Conservation (phyloP, 352 stramenopile species). For the Blastocystis sp. region DNA sequence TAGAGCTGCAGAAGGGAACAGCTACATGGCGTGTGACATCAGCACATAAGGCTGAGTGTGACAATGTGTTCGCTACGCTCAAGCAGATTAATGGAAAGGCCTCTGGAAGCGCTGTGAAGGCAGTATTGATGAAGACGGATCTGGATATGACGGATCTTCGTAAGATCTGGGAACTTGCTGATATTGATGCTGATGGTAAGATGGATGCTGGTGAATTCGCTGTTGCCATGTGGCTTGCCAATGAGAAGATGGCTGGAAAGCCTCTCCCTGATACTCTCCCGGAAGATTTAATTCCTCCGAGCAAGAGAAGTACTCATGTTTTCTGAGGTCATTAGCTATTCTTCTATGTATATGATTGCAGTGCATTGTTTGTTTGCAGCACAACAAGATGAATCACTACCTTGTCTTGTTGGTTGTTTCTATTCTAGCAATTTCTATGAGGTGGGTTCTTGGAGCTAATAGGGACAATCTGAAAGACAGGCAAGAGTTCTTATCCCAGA, state of each 20-base stretch:
- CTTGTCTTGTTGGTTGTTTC: not conserved
- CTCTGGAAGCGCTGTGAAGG: slow-evolving; percentile 69
- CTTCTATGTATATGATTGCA: not conserved
- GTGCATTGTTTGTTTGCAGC: not conserved
- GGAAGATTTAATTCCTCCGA: slow-evolving; percentile 64
- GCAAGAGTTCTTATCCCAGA: not conserved
- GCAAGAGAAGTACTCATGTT: slow-evolving; percentile 62
- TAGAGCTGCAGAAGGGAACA: slow-evolving; percentile 45
- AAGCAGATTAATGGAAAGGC: slow-evolving; percentile 64
- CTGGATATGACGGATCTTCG: slow-evolving; percentile 73
- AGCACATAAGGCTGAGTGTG: slow-evolving; percentile 73
- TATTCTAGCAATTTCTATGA: not conserved
- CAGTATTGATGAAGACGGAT: slow-evolving; percentile 74
- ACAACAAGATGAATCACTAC: not conserved
- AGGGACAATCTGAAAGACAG: not conserved
- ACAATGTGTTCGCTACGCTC: slow-evolving; percentile 75
- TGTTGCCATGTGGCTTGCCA: slow-evolving; percentile 79
- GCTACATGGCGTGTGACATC: slow-evolving; percentile 71
- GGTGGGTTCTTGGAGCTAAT: not conserved
- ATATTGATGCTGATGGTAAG: slow-evolving; percentile 78
- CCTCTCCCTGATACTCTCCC: slow-evolving; percentile 68
- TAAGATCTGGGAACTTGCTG: slow-evolving; percentile 81
- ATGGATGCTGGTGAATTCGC: slow-evolving; percentile 81
- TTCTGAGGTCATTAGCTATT: slow-evolving; percentile 33
- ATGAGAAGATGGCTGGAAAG: slow-evolving; percentile 72